Base-by-base conservation (phyloP, 805 yeast species). In the Candida easanensis region DNA sequence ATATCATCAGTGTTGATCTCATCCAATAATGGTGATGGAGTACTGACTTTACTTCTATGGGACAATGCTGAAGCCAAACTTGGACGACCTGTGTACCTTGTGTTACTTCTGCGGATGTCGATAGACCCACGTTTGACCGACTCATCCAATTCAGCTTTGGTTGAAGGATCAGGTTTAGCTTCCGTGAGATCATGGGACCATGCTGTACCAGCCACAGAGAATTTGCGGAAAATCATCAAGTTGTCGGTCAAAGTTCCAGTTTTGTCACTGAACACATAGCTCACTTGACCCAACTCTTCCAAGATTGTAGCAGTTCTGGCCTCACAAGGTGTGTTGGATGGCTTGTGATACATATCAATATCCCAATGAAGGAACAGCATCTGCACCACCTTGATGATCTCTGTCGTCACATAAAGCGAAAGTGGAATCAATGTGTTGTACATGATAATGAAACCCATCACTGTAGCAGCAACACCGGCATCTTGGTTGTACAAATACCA, bases 201-300 rank as follows among this genome's bases (percentile, higher is more conserved):
- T 5, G 95, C 80, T 3, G 83, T 74, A 2, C 99, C 99, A 41
- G 85, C 83, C 5, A 93, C 82, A 9, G 95, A 79, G 52, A 91
- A 77, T 58, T 90, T 90, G 36, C 97, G 74, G 62, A 93, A 93
- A 21, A 91, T 68, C 99, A 93, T 93, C 54, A 82, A 68, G 60
- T 93, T 93, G 55, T 93, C 98, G 0, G 99, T 93, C 48, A 93
- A 73, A 0, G 99, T 93, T 9, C 99, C 99, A 0, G 99, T 93
- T 63, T 93, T 93, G 64, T 93, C 99, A 47, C 96, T 86, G 62
- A 93, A 93, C 3, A 93, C 76, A 59, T 91, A 90, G 38, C 96
- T 84, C 1, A 95, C 97, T 61, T 93, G 99, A 3, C 99, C 99
- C 54, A 93, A 70, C 64, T 93, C 99, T 61, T 93, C 99, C 51